Base-by-base conservation (phyloP, 306 rosid species). In the Nissolia schottii region DNA sequence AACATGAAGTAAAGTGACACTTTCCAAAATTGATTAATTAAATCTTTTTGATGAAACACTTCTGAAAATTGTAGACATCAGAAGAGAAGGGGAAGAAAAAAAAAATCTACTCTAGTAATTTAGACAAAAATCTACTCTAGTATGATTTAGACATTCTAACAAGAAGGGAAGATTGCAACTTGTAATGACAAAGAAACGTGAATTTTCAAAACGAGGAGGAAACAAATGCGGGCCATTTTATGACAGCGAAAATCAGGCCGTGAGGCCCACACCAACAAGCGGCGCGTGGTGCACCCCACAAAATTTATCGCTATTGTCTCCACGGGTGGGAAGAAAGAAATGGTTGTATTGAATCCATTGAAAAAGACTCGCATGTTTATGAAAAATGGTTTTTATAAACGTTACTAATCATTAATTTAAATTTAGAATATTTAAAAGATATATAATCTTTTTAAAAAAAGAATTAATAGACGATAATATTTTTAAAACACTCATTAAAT, bases 131-230 rank as follows among this genome's bases (percentile, higher is more conserved):
- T n/a, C n/a, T n/a, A n/a, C n/a, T n/a, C n/a, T n/a, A n/a, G 40
- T 34, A 11, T 73, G 83, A 82, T 68, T 61, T 56, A 22, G 74
- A 78, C 85, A 70, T 37, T 74, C 8, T 74, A 73, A 62, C 75
- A 45, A 46, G 27, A 19, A 57, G n/a, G 51, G 38, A 16, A 45
- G 15, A 22, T 7, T 40, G 24, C 64, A 54, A 73, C 28, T 67
- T 31, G 77, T 37, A 63, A 53, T 20, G 75, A 63, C 56, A 73
- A 48, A 16, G 72, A 73, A 37, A 55, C 68, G 46, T 62, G 66
- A 48, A 7, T 19, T n/a, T 74, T 63, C 19, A 20, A 67, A 60
- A 60, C 7, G 32, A 48, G 71, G 67, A 25, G 60, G n/a, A 55
- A 71, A 45, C 38, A 64, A 71, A 65, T 64, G 56, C 56, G 78